These are phyloP conservation scores for Dissophora ornata DNA, from an alignment of 192 early-diverging fungal genomes.

Conservation along the genomic window DNA sequence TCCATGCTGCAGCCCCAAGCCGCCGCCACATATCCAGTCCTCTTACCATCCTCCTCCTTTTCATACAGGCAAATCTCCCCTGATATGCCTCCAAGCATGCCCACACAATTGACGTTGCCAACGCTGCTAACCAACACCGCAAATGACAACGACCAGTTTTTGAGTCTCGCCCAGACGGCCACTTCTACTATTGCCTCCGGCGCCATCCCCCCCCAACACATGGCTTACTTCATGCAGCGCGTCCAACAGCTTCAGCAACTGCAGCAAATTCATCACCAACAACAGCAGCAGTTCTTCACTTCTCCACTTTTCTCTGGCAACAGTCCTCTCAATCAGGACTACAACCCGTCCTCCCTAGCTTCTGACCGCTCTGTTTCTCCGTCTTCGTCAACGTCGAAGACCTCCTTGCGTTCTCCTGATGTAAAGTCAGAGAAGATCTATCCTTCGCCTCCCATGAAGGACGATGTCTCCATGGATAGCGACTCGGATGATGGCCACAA, in stretches of 20 bases:
- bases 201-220: slow-evolving; percentile 6
- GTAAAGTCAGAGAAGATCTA: slow-evolving; percentile 34
- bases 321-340: not conserved
- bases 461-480: slow-evolving; percentile 47
- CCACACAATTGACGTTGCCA: not conserved
- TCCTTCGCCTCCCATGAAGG: slow-evolving; percentile 51
- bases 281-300: slow-evolving; percentile 32
- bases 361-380: slow-evolving; percentile 17
- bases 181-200: slow-evolving; percentile 9
- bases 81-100: slow-evolving; percentile 51
- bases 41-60: slow-evolving; percentile 31
- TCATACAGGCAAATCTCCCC: slow-evolving; percentile 44
- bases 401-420: not conserved
- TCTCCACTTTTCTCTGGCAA: slow-evolving; percentile 18
- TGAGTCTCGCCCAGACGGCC: slow-evolving; percentile 1
- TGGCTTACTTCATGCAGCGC: slow-evolving; percentile 41
- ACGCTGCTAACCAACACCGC: not conserved
- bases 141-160: not conserved
- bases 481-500: slow-evolving; percentile 28
- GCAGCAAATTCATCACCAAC: slow-evolving; percentile 33
- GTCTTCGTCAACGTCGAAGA: slow-evolving; percentile 3
- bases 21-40: slow-evolving; percentile 13
- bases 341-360: not conserved
- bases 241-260: slow-evolving; percentile 48
- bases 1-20: slow-evolving; percentile 1